These are phyloP conservation scores for Pichia californica DNA, from an alignment of 805 yeast species.

Conservation along the genomic window DNA sequence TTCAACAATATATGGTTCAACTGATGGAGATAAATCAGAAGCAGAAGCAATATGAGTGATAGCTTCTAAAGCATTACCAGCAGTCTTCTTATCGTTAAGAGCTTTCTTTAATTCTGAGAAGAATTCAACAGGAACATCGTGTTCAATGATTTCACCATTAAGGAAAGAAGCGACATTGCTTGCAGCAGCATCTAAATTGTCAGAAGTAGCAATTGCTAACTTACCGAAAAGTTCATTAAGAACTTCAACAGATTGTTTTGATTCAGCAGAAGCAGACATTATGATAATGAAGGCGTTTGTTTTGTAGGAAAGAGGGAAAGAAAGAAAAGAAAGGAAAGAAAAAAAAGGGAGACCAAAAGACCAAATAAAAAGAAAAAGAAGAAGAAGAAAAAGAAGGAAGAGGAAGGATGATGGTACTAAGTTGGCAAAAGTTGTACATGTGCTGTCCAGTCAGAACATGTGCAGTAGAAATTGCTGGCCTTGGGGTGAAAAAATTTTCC, in stretches of 20 bases:
- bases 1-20: slow-evolving; percentile 90
- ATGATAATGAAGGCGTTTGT: slow-evolving; percentile 2
- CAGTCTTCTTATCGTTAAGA: slow-evolving; percentile 74
- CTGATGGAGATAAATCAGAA: slow-evolving; percentile 77
- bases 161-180: slow-evolving; percentile 85
- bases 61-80: slow-evolving; percentile 79
- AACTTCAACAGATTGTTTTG: slow-evolving; percentile 66
- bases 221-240: slow-evolving; percentile 89
- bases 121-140: slow-evolving; percentile 91
- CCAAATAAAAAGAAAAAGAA: not conserved
- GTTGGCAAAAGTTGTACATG: too few species aligned
- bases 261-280: slow-evolving; percentile 42
- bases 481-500: too few species aligned
- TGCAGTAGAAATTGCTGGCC: too few species aligned
- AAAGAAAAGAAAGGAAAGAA: not conserved
- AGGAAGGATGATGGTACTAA: not conserved
- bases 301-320: not conserved
- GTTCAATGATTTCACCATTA: slow-evolving; percentile 96
- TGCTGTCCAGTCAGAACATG: not conserved
- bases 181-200: slow-evolving; percentile 80
- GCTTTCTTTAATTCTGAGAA: slow-evolving; percentile 71
- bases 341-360: not conserved
- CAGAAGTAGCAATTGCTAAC: slow-evolving; percentile 82
- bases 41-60: slow-evolving; percentile 77
- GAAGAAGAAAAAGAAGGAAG: not conserved